Percentiles rank a stretch among this genome's conserved stretches.
These are phyloP conservation scores for Backusella circina DNA, from an alignment of 192 early-diverging fungal genomes.

Conservation along the genomic window DNA sequence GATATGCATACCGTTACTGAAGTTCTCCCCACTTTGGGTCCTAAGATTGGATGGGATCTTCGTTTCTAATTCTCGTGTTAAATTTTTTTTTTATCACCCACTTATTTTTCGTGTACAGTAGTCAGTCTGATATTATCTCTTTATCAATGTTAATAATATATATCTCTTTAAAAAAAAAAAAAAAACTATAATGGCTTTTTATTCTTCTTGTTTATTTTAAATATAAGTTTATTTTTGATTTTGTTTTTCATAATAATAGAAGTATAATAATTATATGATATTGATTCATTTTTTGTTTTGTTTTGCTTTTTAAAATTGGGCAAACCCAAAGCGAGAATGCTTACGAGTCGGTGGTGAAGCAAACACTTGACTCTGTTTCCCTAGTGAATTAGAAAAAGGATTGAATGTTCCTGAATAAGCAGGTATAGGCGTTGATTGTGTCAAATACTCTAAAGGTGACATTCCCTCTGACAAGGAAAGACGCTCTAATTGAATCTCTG, in stretches of 20 bases:
- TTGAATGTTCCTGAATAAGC: conserved; percentile 24
- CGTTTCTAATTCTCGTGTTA: conserved; percentile 42
- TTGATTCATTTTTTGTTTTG: background rate
- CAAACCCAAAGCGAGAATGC: conserved; percentile 30
- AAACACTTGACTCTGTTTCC: background rate
- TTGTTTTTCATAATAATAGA: background rate
- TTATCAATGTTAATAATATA: background rate
- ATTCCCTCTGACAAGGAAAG: background rate
- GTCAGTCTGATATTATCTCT: background rate
- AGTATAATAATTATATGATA: background rate
- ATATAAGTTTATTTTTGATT: background rate
- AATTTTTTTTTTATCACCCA: background rate
- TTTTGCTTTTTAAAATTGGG: conserved; percentile 16
- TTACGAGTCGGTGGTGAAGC: conserved; percentile 27
- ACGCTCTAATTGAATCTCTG: background rate
- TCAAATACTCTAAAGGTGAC: conserved; percentile 17
- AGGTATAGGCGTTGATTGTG: conserved; percentile 16
- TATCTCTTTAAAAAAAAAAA: background rate
- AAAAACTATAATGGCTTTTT: background rate
- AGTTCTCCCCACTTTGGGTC: conserved; percentile 84
- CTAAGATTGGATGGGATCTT: conserved; percentile 90
- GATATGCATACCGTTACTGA: conserved; percentile 93
- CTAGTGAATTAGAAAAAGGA: conserved; percentile 10
- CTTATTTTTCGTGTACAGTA: background rate
- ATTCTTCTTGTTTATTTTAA: background rate